Percentiles rank a stretch among this genome's conserved stretches.
These are phyloP conservation scores for Alternaria alternata DNA, from an alignment of 2,329 filamentous ascomycete genomes.

Conservation along the genomic window DNA sequence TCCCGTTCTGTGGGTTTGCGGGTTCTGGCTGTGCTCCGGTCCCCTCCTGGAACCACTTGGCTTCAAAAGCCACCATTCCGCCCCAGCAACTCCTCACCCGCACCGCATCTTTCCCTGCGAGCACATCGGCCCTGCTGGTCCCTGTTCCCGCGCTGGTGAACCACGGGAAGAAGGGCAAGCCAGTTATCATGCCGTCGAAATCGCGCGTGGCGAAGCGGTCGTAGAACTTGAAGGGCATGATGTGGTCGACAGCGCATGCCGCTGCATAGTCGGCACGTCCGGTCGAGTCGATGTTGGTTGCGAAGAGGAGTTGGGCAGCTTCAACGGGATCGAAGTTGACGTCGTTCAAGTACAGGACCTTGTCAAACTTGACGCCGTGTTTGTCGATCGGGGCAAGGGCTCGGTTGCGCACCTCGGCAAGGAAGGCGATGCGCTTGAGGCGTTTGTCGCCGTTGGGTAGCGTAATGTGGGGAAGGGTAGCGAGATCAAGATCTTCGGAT, in stretches of 20 bases:
- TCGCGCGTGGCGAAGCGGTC: slow-evolving; percentile 78
- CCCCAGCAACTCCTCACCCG: slow-evolving; percentile 79
- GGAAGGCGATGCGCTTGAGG: slow-evolving; percentile 76
- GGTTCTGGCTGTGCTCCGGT: slow-evolving; percentile 30
- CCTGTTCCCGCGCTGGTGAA: slow-evolving; percentile 64
- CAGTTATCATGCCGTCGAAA: slow-evolving; percentile 67
- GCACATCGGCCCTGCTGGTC: slow-evolving; percentile 66
- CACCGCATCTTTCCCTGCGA: slow-evolving; percentile 69
- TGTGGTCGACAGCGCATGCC: slow-evolving; percentile 75
- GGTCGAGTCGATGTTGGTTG: slow-evolving; percentile 62
- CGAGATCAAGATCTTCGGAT: slow-evolving; percentile 66
- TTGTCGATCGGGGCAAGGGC: slow-evolving; percentile 70
- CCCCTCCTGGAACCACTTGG: slow-evolving; percentile 63
- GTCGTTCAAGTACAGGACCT: slow-evolving; percentile 71
- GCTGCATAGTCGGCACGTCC: slow-evolving; percentile 68
- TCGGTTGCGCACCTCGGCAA: slow-evolving; percentile 76
- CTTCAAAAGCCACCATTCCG: slow-evolving; percentile 75
- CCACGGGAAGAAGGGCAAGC: slow-evolving; percentile 73
- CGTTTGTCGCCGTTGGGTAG: slow-evolving; percentile 69
- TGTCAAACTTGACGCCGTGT: slow-evolving; percentile 64
- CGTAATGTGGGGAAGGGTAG: slow-evolving; percentile 65
- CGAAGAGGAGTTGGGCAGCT: slow-evolving; percentile 69
- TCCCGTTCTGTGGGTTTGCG: slow-evolving; percentile 7
- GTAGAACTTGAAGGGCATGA: slow-evolving; percentile 73
- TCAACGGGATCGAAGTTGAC: slow-evolving; percentile 68